These are phyloP conservation scores for Colletotrichum camelliae DNA, from an alignment of 2,329 filamentous ascomycete genomes.

Conservation along the genomic window DNA sequence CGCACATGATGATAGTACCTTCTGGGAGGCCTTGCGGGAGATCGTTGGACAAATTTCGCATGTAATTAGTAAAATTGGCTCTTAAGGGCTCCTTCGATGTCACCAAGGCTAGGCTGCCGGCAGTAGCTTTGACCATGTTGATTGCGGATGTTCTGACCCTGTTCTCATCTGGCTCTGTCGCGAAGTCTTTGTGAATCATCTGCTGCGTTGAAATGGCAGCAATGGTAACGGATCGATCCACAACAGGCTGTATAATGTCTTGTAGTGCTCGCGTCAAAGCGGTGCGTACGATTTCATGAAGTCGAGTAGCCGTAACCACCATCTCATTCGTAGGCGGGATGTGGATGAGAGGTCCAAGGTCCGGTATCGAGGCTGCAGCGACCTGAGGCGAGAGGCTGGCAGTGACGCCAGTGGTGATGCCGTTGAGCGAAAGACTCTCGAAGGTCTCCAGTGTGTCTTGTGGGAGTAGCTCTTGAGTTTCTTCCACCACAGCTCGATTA, in stretches of 20 bases:
- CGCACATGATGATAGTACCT: conserved; percentile 96
- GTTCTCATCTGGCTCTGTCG: conserved; percentile 88
- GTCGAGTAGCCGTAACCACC: conserved; percentile 72
- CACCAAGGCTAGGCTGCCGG: conserved; percentile 92
- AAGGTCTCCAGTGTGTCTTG: conserved; percentile 80
- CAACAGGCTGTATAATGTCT: conserved; percentile 97
- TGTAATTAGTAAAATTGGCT: conserved; percentile 97
- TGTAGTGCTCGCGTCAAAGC: conserved; percentile 90
- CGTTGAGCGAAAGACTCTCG: conserved; percentile 80
- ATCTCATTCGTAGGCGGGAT: conserved; percentile 84
- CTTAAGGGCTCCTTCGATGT: conserved; percentile 97
- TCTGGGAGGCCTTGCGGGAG: conserved; percentile 87
- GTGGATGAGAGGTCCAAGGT: conserved; percentile 78
- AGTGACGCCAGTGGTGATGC: conserved; percentile 70
- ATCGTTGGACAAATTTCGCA: conserved; percentile 72
- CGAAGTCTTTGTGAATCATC: conserved; percentile 95
- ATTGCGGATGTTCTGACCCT: conserved; percentile 85
- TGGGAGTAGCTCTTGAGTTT: conserved; percentile 62
- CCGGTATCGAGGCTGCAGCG: conserved; percentile 81
- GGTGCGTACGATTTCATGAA: conserved; percentile 79
- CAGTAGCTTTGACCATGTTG: conserved; percentile 93
- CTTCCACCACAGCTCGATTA: conserved; percentile 71
- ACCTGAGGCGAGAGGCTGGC: conserved; percentile 79
- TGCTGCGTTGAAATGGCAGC: conserved; percentile 96
- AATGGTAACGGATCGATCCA: conserved; percentile 96